phyloP scores from a whole-genome alignment of 2,329 filamentous ascomycete genomes.

The Karstenula rhodostoma region DNA sequence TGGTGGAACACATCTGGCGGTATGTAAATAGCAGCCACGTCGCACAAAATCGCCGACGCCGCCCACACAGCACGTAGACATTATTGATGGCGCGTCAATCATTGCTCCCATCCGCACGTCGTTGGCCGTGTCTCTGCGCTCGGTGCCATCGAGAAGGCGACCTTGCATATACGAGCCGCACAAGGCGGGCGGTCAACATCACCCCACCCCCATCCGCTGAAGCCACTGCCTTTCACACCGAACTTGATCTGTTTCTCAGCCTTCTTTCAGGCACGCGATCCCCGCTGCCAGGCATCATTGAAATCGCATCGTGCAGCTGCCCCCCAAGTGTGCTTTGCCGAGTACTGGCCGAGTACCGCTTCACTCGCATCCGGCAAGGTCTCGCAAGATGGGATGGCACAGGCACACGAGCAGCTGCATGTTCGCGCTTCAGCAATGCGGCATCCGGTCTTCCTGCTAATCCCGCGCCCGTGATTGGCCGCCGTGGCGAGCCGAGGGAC shows the following conservation, averaged over 20 bases:
- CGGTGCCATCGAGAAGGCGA: not conserved
- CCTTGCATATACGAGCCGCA: constrained; percentile 7
- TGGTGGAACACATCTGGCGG: not conserved
- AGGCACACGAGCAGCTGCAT: too few species aligned
- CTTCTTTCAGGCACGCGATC: constrained; percentile 9
- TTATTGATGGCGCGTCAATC: constrained; percentile 5
- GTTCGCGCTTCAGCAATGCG: not conserved
- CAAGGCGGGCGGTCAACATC: constrained; percentile 10
- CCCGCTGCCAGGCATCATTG: not conserved
- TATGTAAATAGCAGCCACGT: not conserved
- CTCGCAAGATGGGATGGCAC: not conserved
- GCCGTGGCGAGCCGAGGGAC: constrained; percentile 8
- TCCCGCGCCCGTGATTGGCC: not conserved
- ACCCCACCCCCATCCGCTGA: constrained; percentile 4
- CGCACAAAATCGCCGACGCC: not conserved
- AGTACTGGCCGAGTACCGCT: not conserved
- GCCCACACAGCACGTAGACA: not conserved
- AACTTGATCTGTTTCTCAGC: not conserved
- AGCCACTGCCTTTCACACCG: not conserved
- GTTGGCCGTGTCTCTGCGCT: not conserved
- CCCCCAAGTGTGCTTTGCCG: not conserved
- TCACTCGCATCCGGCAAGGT: not conserved
- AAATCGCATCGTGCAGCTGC: not conserved
- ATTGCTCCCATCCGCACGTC: not conserved
- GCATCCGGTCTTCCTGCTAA: not conserved